Conservation (phyloP, 2,329 filamentous ascomycete genomes). For the Ascocoryne sarcoides region DNA sequence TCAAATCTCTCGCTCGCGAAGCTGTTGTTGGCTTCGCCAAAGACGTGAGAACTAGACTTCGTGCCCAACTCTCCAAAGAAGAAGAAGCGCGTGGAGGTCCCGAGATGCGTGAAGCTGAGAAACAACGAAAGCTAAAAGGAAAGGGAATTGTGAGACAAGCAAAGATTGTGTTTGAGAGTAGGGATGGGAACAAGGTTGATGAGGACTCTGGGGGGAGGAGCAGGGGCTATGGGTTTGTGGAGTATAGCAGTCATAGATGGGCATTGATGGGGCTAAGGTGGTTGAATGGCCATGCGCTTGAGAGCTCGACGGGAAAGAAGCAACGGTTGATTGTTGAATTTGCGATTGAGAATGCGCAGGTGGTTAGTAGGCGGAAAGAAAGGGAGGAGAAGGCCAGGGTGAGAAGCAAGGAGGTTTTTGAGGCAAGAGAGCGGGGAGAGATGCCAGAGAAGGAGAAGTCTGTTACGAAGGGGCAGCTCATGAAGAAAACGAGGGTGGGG, state of each 20-base stretch:
- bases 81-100: slow-evolving; percentile 74
- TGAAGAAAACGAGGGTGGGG: slow-evolving; percentile 30
- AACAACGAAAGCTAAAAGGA: slow-evolving; percentile 67
- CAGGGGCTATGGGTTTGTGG: slow-evolving; percentile 93
- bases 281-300: slow-evolving; percentile 69
- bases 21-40: slow-evolving; percentile 91
- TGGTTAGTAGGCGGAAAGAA: slow-evolving; percentile 70
- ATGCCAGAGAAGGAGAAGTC: slow-evolving; percentile 29
- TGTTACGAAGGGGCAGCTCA: slow-evolving; percentile 23
- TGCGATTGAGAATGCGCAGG: slow-evolving; percentile 94
- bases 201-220: slow-evolving; percentile 73
- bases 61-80: slow-evolving; percentile 78
- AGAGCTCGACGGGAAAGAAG: slow-evolving; percentile 62
- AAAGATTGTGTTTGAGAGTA: slow-evolving; percentile 88
- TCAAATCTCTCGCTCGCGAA: slow-evolving; percentile 84
- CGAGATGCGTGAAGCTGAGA: slow-evolving; percentile 73
- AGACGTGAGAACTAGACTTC: slow-evolving; percentile 72
- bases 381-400: slow-evolving; percentile 48
- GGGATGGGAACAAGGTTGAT: slow-evolving; percentile 72
- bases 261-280: slow-evolving; percentile 91
- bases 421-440: slow-evolving; percentile 26
- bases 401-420: slow-evolving; percentile 28
- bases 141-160: slow-evolving; percentile 86
- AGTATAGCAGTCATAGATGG: slow-evolving; percentile 88
- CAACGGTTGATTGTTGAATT: slow-evolving; percentile 93